These are phyloP conservation scores for Diversispora eburnea DNA, from an alignment of 192 early-diverging fungal genomes.

Conservation along the genomic window DNA sequence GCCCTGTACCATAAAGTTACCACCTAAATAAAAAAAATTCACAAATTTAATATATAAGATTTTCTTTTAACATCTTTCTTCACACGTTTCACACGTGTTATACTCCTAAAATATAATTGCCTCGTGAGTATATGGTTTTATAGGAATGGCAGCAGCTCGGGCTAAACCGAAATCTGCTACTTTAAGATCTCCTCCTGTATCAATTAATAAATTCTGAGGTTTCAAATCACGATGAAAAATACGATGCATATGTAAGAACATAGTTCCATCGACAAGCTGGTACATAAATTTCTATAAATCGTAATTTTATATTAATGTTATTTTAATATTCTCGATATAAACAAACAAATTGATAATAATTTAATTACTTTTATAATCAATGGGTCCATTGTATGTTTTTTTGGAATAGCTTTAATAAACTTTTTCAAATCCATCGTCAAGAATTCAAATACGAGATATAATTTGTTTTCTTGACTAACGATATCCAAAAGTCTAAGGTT, in stretches of 20 bases:
- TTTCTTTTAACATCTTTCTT: background rate
- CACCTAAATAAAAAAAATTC: constrained; percentile 44
- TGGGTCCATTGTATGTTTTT: constrained; percentile 11
- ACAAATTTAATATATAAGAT: background rate
- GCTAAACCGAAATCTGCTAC: constrained; percentile 88
- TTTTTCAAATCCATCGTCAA: constrained; percentile 58
- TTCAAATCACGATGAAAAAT: constrained; percentile 74
- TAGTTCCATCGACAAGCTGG: constrained; percentile 83
- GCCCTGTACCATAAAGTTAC: constrained; percentile 94
- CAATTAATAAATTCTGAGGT: constrained; percentile 82
- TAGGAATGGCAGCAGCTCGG: constrained; percentile 82
- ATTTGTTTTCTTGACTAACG: constrained; percentile 67
- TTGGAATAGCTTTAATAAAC: background rate
- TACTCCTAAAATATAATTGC: constrained; percentile 31
- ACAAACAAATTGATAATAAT: background rate
- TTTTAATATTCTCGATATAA: no score
- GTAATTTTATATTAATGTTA: constrained; percentile 16
- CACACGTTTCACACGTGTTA: background rate
- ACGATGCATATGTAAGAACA: constrained; percentile 85
- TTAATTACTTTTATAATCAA: constrained; percentile 3
- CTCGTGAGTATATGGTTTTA: constrained; percentile 94
- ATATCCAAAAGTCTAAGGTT: constrained; percentile 62
- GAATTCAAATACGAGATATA: constrained; percentile 84
- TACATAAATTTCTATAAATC: constrained; percentile 77
- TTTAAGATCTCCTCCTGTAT: constrained; percentile 80